Evolutionary conservation across 2,329 filamentous ascomycete genomes (phyloP).

Genomic region (Mycosphaerella arachidis): DNA sequence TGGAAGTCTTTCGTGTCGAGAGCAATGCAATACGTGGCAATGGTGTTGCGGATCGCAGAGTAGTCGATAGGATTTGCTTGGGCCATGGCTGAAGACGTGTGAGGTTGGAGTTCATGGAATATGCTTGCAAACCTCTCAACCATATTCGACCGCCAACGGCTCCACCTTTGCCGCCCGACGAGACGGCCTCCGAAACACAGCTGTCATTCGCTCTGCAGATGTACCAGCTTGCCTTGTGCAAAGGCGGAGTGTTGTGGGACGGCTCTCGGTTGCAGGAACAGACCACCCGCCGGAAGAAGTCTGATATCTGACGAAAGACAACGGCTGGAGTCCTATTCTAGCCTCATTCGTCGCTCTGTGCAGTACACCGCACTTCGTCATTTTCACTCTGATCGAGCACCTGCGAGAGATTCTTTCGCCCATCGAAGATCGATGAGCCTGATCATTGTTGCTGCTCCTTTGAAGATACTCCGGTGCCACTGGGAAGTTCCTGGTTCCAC

Average conservation of each 20-base stretch:
- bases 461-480: background rate
- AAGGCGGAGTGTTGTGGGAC: background rate
- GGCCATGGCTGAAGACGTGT: background rate
- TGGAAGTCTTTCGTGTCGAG: conserved; percentile 41
- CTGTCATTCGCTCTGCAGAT: background rate
- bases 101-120: background rate
- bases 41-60: conserved; percentile 40
- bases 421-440: background rate
- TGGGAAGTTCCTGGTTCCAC: background rate
- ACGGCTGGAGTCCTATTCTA: background rate
- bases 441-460: background rate
- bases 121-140: background rate
- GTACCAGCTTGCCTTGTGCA: background rate
- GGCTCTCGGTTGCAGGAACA: too few species aligned
- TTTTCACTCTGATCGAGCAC: too few species aligned
- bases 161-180: background rate
- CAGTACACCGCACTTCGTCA: background rate
- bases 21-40: conserved; percentile 43
- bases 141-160: background rate
- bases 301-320: background rate
- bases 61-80: conserved; percentile 27
- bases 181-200: background rate
- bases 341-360: background rate
- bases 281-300: too few species aligned
- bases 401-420: too few species aligned